A percentile compares a stretch with the other conserved stretches of the same genome.
These are phyloP conservation scores for Flaveria brownii DNA, from an alignment of 129 eudicot genomes.

Conservation along the genomic window DNA sequence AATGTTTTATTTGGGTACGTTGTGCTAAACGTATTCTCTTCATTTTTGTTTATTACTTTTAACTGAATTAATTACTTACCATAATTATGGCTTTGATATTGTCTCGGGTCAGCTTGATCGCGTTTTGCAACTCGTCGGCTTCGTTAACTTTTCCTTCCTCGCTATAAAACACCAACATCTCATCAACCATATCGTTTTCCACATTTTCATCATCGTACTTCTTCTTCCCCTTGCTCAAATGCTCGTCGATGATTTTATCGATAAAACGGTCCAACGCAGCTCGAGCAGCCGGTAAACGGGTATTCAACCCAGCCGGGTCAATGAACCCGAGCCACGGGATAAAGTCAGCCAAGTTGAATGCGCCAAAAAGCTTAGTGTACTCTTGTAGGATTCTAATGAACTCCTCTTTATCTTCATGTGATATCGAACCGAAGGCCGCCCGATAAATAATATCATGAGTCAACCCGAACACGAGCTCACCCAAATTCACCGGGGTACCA, in stretches of 20 bases:
- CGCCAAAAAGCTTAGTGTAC: conserved; percentile 82
- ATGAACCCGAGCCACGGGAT: conserved; percentile 64
- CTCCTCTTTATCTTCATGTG: conserved; percentile 68
- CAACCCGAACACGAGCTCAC: conserved; percentile 74
- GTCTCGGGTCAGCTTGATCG: conserved; percentile 63
- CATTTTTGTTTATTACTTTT: no score
- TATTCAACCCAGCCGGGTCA: conserved; percentile 73
- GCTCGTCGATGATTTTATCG: conserved; percentile 76
- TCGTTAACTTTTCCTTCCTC: conserved; percentile 53
- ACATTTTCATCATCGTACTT: conserved; percentile 10
- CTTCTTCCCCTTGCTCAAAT: conserved; percentile 46
- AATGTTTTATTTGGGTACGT: background rate
- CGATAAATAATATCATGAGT: conserved; percentile 74
- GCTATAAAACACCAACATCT: conserved; percentile 64
- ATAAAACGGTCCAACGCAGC: conserved; percentile 72
- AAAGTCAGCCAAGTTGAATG: conserved; percentile 81
- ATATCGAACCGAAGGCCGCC: conserved; percentile 84
- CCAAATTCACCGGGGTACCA: conserved; percentile 57
- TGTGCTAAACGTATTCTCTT: no score
- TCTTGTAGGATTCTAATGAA: conserved; percentile 79
- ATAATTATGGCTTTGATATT: conserved; percentile 41
- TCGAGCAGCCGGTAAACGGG: conserved; percentile 61
- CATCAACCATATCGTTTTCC: conserved; percentile 80
- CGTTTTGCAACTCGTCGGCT: conserved; percentile 59
- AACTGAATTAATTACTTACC: conserved; percentile 19